Evolutionary conservation across 148 eudicot species (phyloP), one percentile per base, ranked within the genome.

Genomic region (Persicaria maculosa): DNA sequence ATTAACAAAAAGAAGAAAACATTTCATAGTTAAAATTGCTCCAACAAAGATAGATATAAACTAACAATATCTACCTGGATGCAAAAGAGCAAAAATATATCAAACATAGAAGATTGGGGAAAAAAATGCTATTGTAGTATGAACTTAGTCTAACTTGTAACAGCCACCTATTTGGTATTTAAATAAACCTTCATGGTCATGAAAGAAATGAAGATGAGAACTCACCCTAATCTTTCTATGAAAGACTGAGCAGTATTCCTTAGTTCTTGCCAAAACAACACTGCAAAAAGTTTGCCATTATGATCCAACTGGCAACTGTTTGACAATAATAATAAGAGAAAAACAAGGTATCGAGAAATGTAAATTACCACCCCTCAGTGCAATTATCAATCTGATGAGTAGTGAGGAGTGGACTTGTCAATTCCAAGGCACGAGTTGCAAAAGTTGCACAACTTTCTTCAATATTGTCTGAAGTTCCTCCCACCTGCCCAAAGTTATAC

Each of bases 371-470:
- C 79, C 99, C 99, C 80, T 95, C 99, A 6, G 97, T 85, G 78
- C 99, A 95, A 79, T 95, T 95, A 80, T 95, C 99, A 80, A 95
- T 95, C 86, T 95, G 99, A 88, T 95, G 99, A 69, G 99, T 95
- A 46, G 99, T 95, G 81, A 50, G 77, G 73, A 95, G 81, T 31
- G 97, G 90, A 70, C 78, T 78, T 7, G 83, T 62, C 74, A 95
- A 85, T 68, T 85, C 92, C 79, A 95, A 83, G 76, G 97, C 97
- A 82, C 93, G 97, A 75, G 99, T 85, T 47, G 97, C 89, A 84
- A 95, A 95, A 70, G 86, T 95, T 55, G 83, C 97, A 85, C 99
- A 95, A 80, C 90, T 87, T 85, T 95, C 99, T 85, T 89, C 97
- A 81, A 95, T 88, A 74, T 95, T 95, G 76, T 92, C 97, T 31